Conservation (phyloP, 2,329 filamentous ascomycete genomes). For the Leptodontidium sp. region DNA sequence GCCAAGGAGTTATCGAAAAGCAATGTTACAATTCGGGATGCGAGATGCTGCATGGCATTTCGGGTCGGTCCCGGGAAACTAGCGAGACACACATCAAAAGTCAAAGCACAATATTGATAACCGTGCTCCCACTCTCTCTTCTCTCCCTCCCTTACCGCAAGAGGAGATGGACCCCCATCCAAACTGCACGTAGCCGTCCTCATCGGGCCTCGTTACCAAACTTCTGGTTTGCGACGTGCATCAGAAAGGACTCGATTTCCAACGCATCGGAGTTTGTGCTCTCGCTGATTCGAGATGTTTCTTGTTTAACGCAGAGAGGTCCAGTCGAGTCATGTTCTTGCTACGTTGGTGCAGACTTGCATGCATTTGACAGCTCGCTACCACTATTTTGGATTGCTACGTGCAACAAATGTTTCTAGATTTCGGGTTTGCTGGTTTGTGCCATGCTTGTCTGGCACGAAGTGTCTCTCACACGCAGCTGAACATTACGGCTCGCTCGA, state of each 20-base stretch:
- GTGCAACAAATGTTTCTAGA: constrained; percentile 28
- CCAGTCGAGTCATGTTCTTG: background rate
- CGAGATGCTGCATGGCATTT: background rate
- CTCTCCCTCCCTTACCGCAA: background rate
- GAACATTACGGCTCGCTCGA: background rate
- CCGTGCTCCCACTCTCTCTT: background rate
- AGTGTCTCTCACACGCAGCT: background rate
- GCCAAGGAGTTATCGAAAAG: background rate
- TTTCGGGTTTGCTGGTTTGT: background rate
- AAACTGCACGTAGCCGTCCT: constrained; percentile 14
- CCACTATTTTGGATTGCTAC: constrained; percentile 30
- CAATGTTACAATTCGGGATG: background rate
- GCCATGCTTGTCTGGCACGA: constrained; percentile 5
- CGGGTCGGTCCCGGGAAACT: constrained; percentile 1
- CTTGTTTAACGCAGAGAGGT: background rate
- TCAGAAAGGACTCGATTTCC: constrained; percentile 1
- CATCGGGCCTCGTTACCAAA: constrained; percentile 9
- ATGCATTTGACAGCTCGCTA: constrained; percentile 21
- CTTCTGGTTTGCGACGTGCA: constrained; percentile 9
- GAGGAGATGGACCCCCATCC: background rate
- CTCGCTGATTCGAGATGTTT: constrained; percentile 12
- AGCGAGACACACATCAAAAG: background rate
- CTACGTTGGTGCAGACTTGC: background rate
- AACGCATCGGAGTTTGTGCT: background rate
- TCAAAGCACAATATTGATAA: constrained; percentile 14